A percentile compares a stretch with the other conserved stretches of the same genome.
These are phyloP conservation scores for Globisporangium acanthophoron DNA, from an alignment of 352 stramenopile species.

Conservation along the genomic window DNA sequence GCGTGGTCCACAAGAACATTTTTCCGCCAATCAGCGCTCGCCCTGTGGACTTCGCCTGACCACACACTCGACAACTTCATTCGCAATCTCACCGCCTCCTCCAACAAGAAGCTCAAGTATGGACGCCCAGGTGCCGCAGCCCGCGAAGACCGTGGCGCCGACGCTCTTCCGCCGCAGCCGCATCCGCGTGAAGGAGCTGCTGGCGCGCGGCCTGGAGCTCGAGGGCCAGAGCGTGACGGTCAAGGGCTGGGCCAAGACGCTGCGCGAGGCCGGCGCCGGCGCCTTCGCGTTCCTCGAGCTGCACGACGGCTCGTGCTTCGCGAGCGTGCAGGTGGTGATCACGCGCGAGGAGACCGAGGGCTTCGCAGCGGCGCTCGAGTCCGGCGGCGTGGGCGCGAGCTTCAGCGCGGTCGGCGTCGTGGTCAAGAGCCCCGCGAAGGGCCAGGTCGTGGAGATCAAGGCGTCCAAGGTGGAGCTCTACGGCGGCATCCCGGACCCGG, in stretches of 20 bases:
- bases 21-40: background rate
- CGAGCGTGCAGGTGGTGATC: slow-evolving; percentile 87
- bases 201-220: slow-evolving; percentile 45
- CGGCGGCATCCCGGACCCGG: slow-evolving; percentile 76
- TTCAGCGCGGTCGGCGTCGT: slow-evolving; percentile 82
- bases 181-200: slow-evolving; percentile 80
- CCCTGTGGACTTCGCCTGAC: background rate
- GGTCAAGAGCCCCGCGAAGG: slow-evolving; percentile 85
- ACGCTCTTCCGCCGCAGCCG: slow-evolving; percentile 81
- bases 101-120: slow-evolving; percentile 14
- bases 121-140: slow-evolving; percentile 43
- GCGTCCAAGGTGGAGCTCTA: slow-evolving; percentile 81
- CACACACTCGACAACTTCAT: background rate
- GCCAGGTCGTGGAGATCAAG: slow-evolving; percentile 92
- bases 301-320: slow-evolving; percentile 91
- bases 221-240: slow-evolving; percentile 88
- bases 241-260: slow-evolving; percentile 92
- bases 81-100: background rate
- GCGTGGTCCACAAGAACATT: background rate
- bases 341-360: slow-evolving; percentile 68
- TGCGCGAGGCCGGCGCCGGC: slow-evolving; percentile 85
- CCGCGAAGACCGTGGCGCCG: slow-evolving; percentile 33
- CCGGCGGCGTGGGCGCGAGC: slow-evolving; percentile 80
- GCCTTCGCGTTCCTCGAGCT: slow-evolving; percentile 93
- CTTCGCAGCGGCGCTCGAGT: slow-evolving; percentile 73